Evolutionary conservation across 352 stramenopile genomes (phyloP).

Genomic region (Globisporangium rhizosaccharum): DNA sequence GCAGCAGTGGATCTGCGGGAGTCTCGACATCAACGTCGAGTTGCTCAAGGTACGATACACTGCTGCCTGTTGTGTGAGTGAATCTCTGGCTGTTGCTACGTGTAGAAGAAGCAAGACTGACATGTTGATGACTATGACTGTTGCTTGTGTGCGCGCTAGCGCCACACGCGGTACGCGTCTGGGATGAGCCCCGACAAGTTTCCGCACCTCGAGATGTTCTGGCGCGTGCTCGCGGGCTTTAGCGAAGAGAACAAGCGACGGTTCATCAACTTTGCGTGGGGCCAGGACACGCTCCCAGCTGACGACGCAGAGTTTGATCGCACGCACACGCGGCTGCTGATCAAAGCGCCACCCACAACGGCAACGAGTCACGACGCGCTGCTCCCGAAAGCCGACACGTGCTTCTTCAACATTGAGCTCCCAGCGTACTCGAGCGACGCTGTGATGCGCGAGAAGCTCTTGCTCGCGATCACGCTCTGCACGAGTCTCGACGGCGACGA

Average conservation of each 20-base stretch:
- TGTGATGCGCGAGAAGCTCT: conserved; percentile 63
- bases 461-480: conserved; percentile 71
- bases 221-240: conserved; percentile 51
- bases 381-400: conserved; percentile 76
- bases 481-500: conserved; percentile 83
- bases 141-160: conserved; percentile 27
- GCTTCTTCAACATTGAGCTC: conserved; percentile 84
- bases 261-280: conserved; percentile 86
- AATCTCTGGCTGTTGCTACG: neutral
- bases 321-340: conserved; percentile 63
- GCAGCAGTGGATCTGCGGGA: conserved; percentile 76
- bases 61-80: neutral
- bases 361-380: conserved; percentile 39
- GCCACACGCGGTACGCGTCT: conserved; percentile 74
- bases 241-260: conserved; percentile 72
- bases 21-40: conserved; percentile 66
- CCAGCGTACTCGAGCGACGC: conserved; percentile 68
- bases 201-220: conserved; percentile 76
- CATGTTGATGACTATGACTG: conserved; percentile 10
- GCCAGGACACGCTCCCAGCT: conserved; percentile 67
- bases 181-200: conserved; percentile 69
- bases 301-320: conserved; percentile 80
- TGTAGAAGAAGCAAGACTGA: neutral
- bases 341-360: conserved; percentile 52
- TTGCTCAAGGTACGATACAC: conserved; percentile 65